Conservation (phyloP, 2,329 filamentous ascomycete species). For the Fusarium sterilihyphosum region DNA sequence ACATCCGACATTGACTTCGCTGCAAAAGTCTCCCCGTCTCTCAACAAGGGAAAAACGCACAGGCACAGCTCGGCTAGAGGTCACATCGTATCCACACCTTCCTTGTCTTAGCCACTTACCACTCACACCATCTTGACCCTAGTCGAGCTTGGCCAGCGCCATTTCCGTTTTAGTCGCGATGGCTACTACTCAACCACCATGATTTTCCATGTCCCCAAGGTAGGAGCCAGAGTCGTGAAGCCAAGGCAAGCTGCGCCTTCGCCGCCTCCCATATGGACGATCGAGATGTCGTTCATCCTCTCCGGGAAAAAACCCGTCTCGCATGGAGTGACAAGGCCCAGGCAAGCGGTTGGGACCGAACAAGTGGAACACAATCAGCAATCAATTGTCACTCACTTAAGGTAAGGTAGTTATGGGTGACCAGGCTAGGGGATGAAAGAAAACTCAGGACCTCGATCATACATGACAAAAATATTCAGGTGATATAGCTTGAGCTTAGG, state of each 20-base stretch:
- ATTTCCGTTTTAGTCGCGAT: constrained; percentile 37
- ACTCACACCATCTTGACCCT: constrained; percentile 29
- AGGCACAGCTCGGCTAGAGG: constrained; percentile 33
- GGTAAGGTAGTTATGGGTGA: not conserved
- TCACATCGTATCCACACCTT: constrained; percentile 29
- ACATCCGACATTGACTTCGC: constrained; percentile 29
- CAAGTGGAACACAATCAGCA: constrained; percentile 15
- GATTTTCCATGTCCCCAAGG: constrained; percentile 3
- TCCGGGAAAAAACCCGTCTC: not conserved
- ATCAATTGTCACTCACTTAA: constrained; percentile 10
- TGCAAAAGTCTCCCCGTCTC: constrained; percentile 24
- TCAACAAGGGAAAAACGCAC: constrained; percentile 35
- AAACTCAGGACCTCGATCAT: too few species aligned
- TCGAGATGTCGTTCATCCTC: not conserved
- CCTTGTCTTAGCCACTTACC: constrained; percentile 29
- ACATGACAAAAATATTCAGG: too few species aligned
- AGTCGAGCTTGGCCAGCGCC: constrained; percentile 32
- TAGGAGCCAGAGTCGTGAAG: not conserved
- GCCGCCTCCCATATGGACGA: not conserved
- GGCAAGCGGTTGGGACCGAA: constrained; percentile 21
- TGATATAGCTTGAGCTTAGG: too few species aligned
- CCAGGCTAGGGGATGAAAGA: not conserved
- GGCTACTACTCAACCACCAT: constrained; percentile 36
- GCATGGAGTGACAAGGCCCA: constrained; percentile 5
- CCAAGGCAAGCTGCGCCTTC: not conserved